phyloP scores from a whole-genome alignment of 305 asterid genomes.

The Solanum hybrid region DNA sequence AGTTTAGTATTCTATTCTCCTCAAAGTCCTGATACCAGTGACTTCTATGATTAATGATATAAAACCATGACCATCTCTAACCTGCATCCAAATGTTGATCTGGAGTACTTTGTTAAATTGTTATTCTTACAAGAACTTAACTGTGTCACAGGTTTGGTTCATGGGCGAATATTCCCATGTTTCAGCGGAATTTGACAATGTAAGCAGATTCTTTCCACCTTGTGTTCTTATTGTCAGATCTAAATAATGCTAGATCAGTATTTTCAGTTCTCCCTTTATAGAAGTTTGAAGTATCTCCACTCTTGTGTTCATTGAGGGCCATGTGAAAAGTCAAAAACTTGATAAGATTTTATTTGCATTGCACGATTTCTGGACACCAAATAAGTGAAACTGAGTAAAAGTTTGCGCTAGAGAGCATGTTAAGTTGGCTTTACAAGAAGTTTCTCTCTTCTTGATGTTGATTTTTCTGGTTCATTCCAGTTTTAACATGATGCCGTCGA shows the following conservation, averaged over 20 bases:
- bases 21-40: background rate
- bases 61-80: background rate
- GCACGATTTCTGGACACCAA: background rate
- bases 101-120: background rate
- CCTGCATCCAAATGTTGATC: background rate
- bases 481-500: background rate
- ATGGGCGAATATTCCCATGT: slow-evolving; percentile 97
- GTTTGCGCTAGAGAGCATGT: background rate
- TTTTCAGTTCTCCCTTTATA: background rate
- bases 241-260: background rate
- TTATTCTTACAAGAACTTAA: background rate
- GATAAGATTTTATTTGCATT: background rate
- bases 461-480: background rate
- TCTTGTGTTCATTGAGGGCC: background rate
- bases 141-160: slow-evolving; percentile 70
- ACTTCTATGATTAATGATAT: background rate
- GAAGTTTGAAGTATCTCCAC: background rate
- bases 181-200: slow-evolving; percentile 81
- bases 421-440: background rate
- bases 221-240: background rate
- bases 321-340: background rate
- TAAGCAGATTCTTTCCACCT: slow-evolving; percentile 32
- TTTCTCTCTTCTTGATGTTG: background rate
- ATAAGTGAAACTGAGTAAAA: background rate
- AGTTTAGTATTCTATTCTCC: background rate